These are phyloP conservation scores for Zychaea mexicana DNA, from an alignment of 371 early-diverging fungal species.

Conservation along the genomic window DNA sequence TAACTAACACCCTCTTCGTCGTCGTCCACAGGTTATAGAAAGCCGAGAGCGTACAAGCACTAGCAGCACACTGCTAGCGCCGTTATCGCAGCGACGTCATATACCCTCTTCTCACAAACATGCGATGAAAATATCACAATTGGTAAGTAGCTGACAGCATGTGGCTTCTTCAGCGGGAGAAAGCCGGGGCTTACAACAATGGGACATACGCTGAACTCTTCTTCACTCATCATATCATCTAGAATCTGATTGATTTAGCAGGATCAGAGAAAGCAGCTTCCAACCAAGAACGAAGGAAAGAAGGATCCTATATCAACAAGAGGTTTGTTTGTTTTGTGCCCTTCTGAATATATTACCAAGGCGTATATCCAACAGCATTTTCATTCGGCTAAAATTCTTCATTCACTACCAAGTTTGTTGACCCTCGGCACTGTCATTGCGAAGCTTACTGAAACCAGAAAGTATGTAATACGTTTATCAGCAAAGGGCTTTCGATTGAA, in stretches of 20 bases:
- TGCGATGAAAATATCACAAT: conserved; percentile 69
- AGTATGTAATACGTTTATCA: not conserved
- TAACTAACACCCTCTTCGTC: not conserved
- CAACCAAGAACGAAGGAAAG: conserved; percentile 76
- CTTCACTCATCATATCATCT: not conserved
- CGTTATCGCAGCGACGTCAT: not conserved
- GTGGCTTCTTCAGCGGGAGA: not conserved
- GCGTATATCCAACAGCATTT: too few species aligned
- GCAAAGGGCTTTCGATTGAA: not conserved
- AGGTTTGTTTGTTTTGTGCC: conserved; percentile 22
- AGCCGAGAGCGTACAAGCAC: conserved; percentile 13
- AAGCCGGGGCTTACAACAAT: too few species aligned
- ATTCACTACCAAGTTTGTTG: conserved; percentile 47
- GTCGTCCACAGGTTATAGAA: conserved; percentile 21
- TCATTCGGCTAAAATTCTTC: not conserved
- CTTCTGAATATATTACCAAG: too few species aligned
- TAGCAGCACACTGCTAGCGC: conserved; percentile 1
- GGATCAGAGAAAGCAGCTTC: conserved; percentile 88
- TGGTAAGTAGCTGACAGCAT: conserved; percentile 34
- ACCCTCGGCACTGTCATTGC: conserved; percentile 86
- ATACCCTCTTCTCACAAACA: conserved; percentile 18
- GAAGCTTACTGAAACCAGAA: conserved; percentile 54
- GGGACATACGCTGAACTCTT: too few species aligned
- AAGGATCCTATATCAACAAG: conserved; percentile 91
- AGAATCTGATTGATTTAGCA: conserved; percentile 51